Conservation (phyloP, 2,329 filamentous ascomycete genomes). For the Emergomyces pasteurianus region DNA sequence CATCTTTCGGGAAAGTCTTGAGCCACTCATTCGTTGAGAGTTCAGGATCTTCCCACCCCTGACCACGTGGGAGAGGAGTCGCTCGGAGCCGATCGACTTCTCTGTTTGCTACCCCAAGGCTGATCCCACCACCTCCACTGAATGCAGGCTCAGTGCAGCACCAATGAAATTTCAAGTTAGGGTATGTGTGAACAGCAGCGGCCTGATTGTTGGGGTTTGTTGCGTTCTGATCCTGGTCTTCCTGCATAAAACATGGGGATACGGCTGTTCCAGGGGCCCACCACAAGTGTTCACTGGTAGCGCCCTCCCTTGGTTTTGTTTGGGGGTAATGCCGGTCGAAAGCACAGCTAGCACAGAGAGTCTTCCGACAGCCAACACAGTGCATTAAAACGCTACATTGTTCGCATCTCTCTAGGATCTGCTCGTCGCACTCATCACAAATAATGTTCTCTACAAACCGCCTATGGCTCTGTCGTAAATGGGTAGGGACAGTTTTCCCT, state of each 20-base stretch:
- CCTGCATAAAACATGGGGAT: slow-evolving; percentile 48
- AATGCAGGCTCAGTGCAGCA: slow-evolving; percentile 50
- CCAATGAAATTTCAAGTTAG: slow-evolving; percentile 46
- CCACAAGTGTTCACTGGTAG: slow-evolving; percentile 37
- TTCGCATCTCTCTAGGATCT: slow-evolving; percentile 46
- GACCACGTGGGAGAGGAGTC: slow-evolving; percentile 42
- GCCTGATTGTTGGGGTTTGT: slow-evolving; percentile 16
- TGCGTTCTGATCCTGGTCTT: slow-evolving; percentile 26
- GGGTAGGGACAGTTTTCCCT: slow-evolving; percentile 43
- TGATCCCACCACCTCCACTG: slow-evolving; percentile 48
- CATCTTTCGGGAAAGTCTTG: slow-evolving; percentile 29
- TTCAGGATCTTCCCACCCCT: slow-evolving; percentile 46
- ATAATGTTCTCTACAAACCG: slow-evolving; percentile 42
- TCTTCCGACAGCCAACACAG: slow-evolving; percentile 49
- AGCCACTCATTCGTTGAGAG: slow-evolving; percentile 33
- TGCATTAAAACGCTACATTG: slow-evolving; percentile 52
- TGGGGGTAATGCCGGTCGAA: slow-evolving; percentile 42
- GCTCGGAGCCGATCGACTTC: slow-evolving; percentile 46
- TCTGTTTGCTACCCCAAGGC: slow-evolving; percentile 41
- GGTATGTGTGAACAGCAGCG: slow-evolving; percentile 28
- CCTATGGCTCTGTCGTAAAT: slow-evolving; percentile 42
- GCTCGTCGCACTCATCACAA: slow-evolving; percentile 43
- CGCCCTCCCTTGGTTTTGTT: slow-evolving; percentile 21
- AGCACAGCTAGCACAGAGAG: slow-evolving; percentile 47
- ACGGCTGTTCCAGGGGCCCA: slow-evolving; percentile 46